Evolutionary conservation across 441 rosid species (phyloP).

Genomic region (Euphorbia celastroides): DNA sequence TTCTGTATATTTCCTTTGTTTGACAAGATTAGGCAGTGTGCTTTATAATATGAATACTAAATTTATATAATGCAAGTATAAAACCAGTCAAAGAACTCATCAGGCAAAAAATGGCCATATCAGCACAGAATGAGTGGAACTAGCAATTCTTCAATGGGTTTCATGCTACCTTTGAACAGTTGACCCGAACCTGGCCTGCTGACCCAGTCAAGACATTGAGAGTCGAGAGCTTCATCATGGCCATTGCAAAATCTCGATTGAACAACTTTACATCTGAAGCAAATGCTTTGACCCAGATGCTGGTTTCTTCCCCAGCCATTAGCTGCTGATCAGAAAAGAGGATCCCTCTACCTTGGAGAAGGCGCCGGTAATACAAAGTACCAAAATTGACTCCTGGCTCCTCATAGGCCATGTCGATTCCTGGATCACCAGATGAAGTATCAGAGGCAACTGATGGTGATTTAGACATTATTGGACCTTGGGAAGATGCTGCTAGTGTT

Average conservation of each 20-base stretch:
- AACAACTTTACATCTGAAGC: constrained; percentile 54
- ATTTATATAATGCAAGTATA: not conserved
- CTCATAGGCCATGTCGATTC: constrained; percentile 40
- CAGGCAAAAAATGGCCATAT: not conserved
- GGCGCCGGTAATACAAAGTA: constrained; percentile 40
- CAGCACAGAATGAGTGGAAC: not conserved
- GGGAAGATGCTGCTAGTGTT: constrained; percentile 9
- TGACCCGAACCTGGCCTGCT: constrained; percentile 49
- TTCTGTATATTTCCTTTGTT: not conserved
- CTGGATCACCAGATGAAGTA: constrained; percentile 25
- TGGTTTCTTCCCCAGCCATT: constrained; percentile 46
- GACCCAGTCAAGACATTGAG: constrained; percentile 52
- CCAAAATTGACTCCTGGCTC: constrained; percentile 53
- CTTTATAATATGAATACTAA: not conserved
- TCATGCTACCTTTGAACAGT: constrained; percentile 47
- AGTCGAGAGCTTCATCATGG: constrained; percentile 71
- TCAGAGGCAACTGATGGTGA: constrained; percentile 21
- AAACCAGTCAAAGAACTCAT: not conserved
- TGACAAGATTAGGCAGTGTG: constrained; percentile 4
- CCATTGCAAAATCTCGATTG: constrained; percentile 44
- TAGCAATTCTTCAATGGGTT: not conserved
- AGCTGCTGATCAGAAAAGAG: constrained; percentile 67
- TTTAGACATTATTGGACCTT: constrained; percentile 7
- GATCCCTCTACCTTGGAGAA: constrained; percentile 54
- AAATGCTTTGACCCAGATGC: constrained; percentile 58